Evolutionary conservation across 2,329 filamentous ascomycete genomes (phyloP), one percentile per base, ranked within the genome.

Genomic region (Dendryphion nanum): DNA sequence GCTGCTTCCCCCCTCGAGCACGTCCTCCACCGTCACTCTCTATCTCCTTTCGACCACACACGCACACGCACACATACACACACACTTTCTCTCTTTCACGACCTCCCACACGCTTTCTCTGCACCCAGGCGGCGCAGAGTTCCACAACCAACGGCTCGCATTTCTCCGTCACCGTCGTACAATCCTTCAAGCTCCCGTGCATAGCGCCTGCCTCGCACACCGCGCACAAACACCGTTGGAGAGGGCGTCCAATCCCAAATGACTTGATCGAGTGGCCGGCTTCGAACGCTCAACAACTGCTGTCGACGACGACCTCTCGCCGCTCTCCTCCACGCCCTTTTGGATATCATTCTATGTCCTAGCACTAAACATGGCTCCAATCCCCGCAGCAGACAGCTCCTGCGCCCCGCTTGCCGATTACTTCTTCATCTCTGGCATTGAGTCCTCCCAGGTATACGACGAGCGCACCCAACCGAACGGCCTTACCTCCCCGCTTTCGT

Each of bases 351-450:
- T n/a, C 36, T 42, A 61, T 61, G 55, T 45, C 41, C 47, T 53
- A 48, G 35, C 31, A 8, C 8, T 30, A 30, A 26, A 16, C 15
- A 30, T 8, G 15, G 29, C 16, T 30, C 7, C 29, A 12, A 17
- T 12, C 15, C 29, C 29, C 10, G 7, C 10, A 55, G 51, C 65
- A 37, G 69, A 74, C 42, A 52, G 62, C 39, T 68, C 71, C 32
- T 70, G 72, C 42, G 70, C 71, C 38, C 79, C 80, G 38, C 74
- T 83, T 38, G 80, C 80, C 53, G 80, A 83, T 62, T 82, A 79
- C 63, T 83, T 83, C 63, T 83, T 82, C 74, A 83, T 83, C 42
- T 69, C 67, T 37, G 74, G 74, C 44, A 74, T 76, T 45, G 72
- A 76, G 59, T 74, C 71, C 23, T 65, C 70, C 10, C 71, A 74